Percentiles rank a stretch among this genome's conserved stretches.
phyloP scores from a whole-genome alignment of 2,329 filamentous ascomycete species.

The Drechmeria coniospora region DNA sequence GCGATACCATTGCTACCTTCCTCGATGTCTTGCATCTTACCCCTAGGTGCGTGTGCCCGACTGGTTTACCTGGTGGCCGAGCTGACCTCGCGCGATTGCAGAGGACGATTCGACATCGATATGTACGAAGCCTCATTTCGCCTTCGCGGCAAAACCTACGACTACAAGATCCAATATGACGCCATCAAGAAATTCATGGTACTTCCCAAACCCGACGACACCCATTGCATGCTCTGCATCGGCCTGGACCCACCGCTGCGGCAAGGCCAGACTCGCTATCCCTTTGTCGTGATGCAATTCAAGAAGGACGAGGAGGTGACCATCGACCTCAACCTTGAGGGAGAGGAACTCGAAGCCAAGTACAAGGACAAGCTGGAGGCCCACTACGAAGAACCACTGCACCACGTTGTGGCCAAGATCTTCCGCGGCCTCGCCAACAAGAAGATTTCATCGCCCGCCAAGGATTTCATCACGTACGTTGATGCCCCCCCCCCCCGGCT shows the following conservation, averaged over 20 bases:
- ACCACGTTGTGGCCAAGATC: conserved; percentile 86
- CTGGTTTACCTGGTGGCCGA: not conserved
- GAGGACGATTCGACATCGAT: conserved; percentile 98
- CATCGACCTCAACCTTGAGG: conserved; percentile 89
- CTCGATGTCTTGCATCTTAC: conserved; percentile 93
- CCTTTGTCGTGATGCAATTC: conserved; percentile 97
- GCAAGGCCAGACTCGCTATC: conserved; percentile 94
- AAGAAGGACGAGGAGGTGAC: conserved; percentile 96
- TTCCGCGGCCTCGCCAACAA: conserved; percentile 91
- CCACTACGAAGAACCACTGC: conserved; percentile 86
- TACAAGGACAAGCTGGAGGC: conserved; percentile 82
- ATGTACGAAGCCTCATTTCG: conserved; percentile 98
- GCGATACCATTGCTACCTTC: conserved; percentile 95
- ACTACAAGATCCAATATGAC: conserved; percentile 99
- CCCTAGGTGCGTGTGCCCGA: conserved; percentile 46
- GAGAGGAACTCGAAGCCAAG: conserved; percentile 65
- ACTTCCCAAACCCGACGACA: conserved; percentile 93
- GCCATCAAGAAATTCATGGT: conserved; percentile 98
- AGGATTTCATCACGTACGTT: conserved; percentile 69
- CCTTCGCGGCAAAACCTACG: conserved; percentile 95
- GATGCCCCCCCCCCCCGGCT: too few species aligned
- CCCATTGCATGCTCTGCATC: conserved; percentile 87
- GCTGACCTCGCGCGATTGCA: conserved; percentile 19
- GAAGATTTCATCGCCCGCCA: conserved; percentile 85
- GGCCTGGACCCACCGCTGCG: conserved; percentile 88